Percentiles rank a stretch among this genome's conserved stretches.
Conservation (phyloP, 2,329 filamentous ascomycete genomes). For the Aspergillus sp. region DNA sequence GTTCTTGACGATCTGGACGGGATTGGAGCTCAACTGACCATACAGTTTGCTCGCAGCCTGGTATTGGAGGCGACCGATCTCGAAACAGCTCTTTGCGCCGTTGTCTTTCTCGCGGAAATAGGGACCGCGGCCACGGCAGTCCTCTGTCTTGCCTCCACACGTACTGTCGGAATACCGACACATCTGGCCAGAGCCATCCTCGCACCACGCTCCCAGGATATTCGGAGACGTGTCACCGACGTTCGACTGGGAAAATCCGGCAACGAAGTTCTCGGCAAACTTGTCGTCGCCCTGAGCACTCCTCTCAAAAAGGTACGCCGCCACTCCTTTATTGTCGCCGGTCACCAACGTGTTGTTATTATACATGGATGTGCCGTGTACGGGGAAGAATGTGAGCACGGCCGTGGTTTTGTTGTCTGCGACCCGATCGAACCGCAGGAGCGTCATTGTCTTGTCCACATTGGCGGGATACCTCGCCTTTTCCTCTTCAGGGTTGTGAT, state of each 20-base stretch:
- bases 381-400: slow-evolving; percentile 85
- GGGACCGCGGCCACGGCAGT: slow-evolving; percentile 48
- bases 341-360: slow-evolving; percentile 89
- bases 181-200: slow-evolving; percentile 68
- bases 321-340: slow-evolving; percentile 96
- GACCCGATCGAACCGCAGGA: slow-evolving; percentile 73
- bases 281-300: slow-evolving; percentile 55
- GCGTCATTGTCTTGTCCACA: slow-evolving; percentile 74
- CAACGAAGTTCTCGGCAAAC: slow-evolving; percentile 70
- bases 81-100: slow-evolving; percentile 50
- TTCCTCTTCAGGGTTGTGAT: slow-evolving; percentile 78
- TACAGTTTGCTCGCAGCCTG: slow-evolving; percentile 52
- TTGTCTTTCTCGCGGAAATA: slow-evolving; percentile 45
- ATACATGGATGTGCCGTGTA: slow-evolving; percentile 86
- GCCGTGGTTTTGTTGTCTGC: slow-evolving; percentile 76
- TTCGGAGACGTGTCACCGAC: slow-evolving; percentile 92
- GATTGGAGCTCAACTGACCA: slow-evolving; percentile 49
- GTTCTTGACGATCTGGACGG: slow-evolving; percentile 52
- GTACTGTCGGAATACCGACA: slow-evolving; percentile 70
- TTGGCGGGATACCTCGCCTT: slow-evolving; percentile 64
- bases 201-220: slow-evolving; percentile 81
- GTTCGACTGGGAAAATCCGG: slow-evolving; percentile 88
- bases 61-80: slow-evolving; percentile 49
- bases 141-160: slow-evolving; percentile 54
- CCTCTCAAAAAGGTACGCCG: slow-evolving; percentile 79